These are phyloP conservation scores for Penium margaritaceum DNA, from an alignment of 139 green algal species.

Conservation along the genomic window DNA sequence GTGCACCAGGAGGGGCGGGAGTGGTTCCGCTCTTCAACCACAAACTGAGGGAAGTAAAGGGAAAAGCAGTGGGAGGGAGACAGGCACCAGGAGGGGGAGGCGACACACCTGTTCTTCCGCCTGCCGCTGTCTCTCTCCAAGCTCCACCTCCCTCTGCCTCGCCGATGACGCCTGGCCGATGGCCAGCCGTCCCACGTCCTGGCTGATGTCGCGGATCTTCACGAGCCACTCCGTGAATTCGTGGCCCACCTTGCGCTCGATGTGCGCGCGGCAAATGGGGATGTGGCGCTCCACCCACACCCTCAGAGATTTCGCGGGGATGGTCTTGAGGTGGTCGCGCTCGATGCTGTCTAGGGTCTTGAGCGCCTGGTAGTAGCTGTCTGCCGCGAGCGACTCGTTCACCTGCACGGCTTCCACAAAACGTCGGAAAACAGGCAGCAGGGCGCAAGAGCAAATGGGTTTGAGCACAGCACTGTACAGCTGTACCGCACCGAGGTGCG, in stretches of 20 bases:
- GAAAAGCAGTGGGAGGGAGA: background rate
- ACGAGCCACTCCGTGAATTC: slow-evolving; percentile 44
- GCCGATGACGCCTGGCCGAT: slow-evolving; percentile 26
- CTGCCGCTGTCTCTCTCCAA: slow-evolving; percentile 20
- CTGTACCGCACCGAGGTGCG: too few relatives aligned
- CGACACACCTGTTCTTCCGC: slow-evolving; percentile 31
- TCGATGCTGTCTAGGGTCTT: slow-evolving; percentile 30
- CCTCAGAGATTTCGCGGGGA: slow-evolving; percentile 14
- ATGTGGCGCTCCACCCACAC: slow-evolving; percentile 20
- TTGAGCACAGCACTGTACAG: too few relatives aligned
- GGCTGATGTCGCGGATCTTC: slow-evolving; percentile 8
- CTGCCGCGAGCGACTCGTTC: slow-evolving; percentile 16
- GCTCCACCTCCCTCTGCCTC: slow-evolving; percentile 20
- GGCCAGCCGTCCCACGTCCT: slow-evolving; percentile 23
- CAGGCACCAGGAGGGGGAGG: too few relatives aligned
- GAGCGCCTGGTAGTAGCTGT: slow-evolving; percentile 37
- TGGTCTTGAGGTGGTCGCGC: slow-evolving; percentile 11
- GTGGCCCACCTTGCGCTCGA: slow-evolving; percentile 26
- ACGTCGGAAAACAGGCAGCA: too few relatives aligned
- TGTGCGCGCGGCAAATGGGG: slow-evolving; percentile 9
- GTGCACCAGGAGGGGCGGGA: too few relatives aligned
- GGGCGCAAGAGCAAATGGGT: too few relatives aligned
- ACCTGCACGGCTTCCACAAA: slow-evolving; percentile 23
- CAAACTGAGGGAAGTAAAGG: too few relatives aligned
- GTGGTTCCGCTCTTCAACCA: too few relatives aligned